Base-by-base conservation (phyloP, 2,329 filamentous ascomycete genomes). In the Fusarium phyllophilum region DNA sequence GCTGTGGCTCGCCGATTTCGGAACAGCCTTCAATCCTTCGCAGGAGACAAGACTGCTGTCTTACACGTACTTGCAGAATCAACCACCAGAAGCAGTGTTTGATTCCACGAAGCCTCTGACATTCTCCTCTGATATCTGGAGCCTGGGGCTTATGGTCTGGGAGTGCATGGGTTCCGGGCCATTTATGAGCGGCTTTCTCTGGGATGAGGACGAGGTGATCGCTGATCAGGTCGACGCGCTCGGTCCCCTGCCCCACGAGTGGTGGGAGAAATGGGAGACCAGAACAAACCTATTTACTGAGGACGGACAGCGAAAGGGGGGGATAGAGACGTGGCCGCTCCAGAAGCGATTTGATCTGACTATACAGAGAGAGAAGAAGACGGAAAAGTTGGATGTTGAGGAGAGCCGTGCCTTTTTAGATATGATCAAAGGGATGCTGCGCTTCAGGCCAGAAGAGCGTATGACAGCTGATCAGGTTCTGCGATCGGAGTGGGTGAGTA, bases 211-310 rank as follows among this genome's bases (percentile, higher is more conserved):
- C 1, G 24, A 38, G 34, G 51, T 54, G 0, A 29, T 29, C 1
- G 5, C 34, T 29, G 34, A 54, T 13, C 34, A 39, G 24, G 24
- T 39, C 2, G 34, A 54, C 1, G 34, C 51, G 0, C 51, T 54
- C 0, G 51, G 34, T 0, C 18, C 34, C 0, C 0, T 39, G 0
- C 51, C 51, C 0, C 51, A 1, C 0, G 33, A 39, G 0, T 39
- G 51, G 51, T 54, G 51, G 34, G 34, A 54, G 18, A 38, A 29
- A 0, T 54, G 34, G 51, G 49, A 49, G 41, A 24, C 41, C 22
- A 42, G 22, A 24, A 11, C 14, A 42, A 17, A 42, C 14, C 14
- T n/a, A 17, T 42, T 42, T 4, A 24, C 22, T n/a, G 41, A 24
- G 22, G 39, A 42, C 22, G 39, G 39, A 42, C 22, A 42, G 22